These are phyloP conservation scores for Diaporthe batatas DNA, from an alignment of 2,329 filamentous ascomycete genomes.

Conservation along the genomic window DNA sequence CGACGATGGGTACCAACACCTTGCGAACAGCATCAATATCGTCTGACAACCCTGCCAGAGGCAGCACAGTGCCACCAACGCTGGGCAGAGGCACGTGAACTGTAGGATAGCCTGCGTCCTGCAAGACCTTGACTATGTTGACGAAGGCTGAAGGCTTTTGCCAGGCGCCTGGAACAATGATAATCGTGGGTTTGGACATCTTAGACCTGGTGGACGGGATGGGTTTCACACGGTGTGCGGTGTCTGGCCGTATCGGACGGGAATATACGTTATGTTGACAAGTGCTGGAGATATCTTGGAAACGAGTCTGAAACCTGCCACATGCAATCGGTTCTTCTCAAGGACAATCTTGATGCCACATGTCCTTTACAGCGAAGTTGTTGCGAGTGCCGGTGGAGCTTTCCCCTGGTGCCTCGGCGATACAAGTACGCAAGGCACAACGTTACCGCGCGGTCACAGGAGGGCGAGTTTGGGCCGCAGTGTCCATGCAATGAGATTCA, in stretches of 20 bases:
- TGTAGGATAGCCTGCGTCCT: conserved; percentile 16
- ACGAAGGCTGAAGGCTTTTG: conserved; percentile 12
- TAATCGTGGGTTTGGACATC: conserved; percentile 17
- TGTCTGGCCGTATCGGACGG: neutral
- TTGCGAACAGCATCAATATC: conserved; percentile 31
- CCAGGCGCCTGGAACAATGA: conserved; percentile 36
- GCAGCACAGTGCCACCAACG: conserved; percentile 6
- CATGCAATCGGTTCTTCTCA: neutral
- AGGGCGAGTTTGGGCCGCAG: neutral
- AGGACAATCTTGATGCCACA: neutral
- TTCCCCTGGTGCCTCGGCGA: neutral
- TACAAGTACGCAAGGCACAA: neutral
- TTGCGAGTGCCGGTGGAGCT: neutral
- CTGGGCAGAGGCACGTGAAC: conserved; percentile 21
- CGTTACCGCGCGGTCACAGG: neutral
- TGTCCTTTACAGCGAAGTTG: neutral
- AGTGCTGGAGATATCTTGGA: neutral
- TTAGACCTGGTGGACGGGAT: neutral
- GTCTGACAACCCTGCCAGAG: conserved; percentile 33
- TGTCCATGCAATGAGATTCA: neutral
- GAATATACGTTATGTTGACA: too few relatives aligned
- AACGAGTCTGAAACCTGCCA: too few relatives aligned
- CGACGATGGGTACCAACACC: conserved; percentile 46
- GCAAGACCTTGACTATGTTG: conserved; percentile 14
- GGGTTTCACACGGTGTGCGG: too few relatives aligned